Conservation (phyloP, 495 filamentous ascomycete genomes). For the Amorphotheca resinae region DNA sequence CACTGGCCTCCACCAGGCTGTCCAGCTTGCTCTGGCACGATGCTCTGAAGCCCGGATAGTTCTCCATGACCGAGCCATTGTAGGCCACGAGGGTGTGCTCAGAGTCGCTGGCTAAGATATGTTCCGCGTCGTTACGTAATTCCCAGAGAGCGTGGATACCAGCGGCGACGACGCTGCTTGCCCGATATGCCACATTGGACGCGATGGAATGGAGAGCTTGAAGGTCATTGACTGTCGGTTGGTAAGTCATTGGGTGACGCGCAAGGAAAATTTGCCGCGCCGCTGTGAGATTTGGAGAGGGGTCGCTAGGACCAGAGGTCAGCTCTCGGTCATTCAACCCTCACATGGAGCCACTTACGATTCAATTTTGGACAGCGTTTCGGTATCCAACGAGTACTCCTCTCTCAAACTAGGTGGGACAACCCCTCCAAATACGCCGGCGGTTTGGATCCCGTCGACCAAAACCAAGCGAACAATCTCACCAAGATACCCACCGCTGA, state of each 20-base stretch:
- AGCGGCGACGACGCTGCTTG: constrained; percentile 49
- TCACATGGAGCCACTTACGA: constrained; percentile 28
- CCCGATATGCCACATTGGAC: constrained; percentile 44
- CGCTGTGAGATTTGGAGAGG: constrained; percentile 1
- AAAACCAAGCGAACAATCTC: constrained; percentile 64
- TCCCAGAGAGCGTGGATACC: constrained; percentile 50
- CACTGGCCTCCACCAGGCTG: constrained; percentile 26
- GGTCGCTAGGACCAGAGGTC: constrained; percentile 1
- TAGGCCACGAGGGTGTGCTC: constrained; percentile 38
- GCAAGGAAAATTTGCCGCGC: constrained; percentile 17
- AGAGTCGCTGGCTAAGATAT: constrained; percentile 2
- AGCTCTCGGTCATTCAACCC: background rate
- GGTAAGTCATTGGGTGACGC: constrained; percentile 31
- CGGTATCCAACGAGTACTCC: constrained; percentile 49
- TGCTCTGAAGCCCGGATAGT: constrained; percentile 44
- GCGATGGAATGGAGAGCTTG: constrained; percentile 38
- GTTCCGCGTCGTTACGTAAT: constrained; percentile 39
- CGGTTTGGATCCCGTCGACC: constrained; percentile 45
- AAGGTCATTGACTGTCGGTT: constrained; percentile 36
- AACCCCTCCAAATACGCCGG: constrained; percentile 42
- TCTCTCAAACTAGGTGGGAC: constrained; percentile 38
- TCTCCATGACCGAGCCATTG: constrained; percentile 52
- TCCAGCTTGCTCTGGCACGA: constrained; percentile 40
- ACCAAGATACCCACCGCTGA: constrained; percentile 71
- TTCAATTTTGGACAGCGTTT: constrained; percentile 46